Conservation (phyloP, 1,284 basidiomycete species). For the Neotropicomus parvogracilis region DNA sequence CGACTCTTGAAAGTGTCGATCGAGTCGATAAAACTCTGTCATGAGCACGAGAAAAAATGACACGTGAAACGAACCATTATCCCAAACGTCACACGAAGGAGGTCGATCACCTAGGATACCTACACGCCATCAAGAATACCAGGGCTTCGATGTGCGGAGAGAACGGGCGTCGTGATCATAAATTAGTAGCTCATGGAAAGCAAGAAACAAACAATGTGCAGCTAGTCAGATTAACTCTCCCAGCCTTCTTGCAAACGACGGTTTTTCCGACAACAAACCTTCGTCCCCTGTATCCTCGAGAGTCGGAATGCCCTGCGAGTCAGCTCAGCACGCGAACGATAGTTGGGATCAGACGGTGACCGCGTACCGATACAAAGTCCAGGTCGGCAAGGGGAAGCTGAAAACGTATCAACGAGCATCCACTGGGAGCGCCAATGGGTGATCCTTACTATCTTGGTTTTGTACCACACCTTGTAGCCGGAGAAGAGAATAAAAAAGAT, state of each 20-base stretch:
- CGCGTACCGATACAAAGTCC: constrained; percentile 17
- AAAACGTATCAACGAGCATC: neutral
- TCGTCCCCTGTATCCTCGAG: constrained; percentile 25
- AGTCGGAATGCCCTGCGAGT: constrained; percentile 20
- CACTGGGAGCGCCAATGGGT: too few species aligned
- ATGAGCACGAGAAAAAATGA: too few species aligned
- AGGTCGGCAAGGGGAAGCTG: constrained; percentile 15
- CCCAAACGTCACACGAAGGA: too few species aligned
- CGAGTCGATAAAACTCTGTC: too few species aligned
- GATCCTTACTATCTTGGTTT: constrained; percentile 40
- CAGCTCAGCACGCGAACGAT: neutral
- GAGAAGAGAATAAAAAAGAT: constrained; percentile 21
- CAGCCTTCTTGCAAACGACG: constrained; percentile 3
- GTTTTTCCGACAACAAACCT: constrained; percentile 11
- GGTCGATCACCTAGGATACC: too few species aligned
- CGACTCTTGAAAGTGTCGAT: too few species aligned
- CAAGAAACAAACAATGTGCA: too few species aligned
- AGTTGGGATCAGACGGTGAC: neutral
- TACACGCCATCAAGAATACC: too few species aligned
- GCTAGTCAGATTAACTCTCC: constrained; percentile 13
- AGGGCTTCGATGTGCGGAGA: too few species aligned
- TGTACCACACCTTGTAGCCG: constrained; percentile 49
- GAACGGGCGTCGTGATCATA: too few species aligned
- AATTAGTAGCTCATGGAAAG: too few species aligned
- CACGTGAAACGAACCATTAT: too few species aligned